Base-by-base conservation (phyloP, 257 asterid species). In the Marsdenia floribunda region DNA sequence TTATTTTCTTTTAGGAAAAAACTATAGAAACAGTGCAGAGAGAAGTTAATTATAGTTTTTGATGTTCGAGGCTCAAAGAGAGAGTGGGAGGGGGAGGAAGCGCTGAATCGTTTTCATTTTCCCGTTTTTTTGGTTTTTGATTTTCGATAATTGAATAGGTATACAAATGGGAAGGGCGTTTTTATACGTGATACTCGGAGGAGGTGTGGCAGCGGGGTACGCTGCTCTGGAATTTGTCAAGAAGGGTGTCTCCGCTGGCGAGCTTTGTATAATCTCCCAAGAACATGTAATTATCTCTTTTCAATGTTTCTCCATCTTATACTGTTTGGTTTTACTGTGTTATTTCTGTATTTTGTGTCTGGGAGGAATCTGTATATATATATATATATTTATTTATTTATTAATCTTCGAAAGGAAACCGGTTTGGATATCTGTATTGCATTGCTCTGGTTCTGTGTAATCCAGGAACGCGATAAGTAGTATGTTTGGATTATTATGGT, bases 181-280 rank as follows among this genome's bases (percentile, higher is more conserved):
- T 83, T 91, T 90, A 69, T 92, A 87, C 85, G 99, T 90, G 70
- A 92, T 92, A 71, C 77, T 95, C 46, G 99, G 99, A 22, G 98
- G 99, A 63, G 98, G 98, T 6, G 98, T 91, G 38, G 87, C 98
- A 13, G 97, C 96, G 76, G 99, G 99, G 26, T 91, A 95, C 79
- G 93, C 98, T 72, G 96, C 98, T 72, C 90, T 79, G 79, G 97
- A 95, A 85, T 95, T 95, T 72, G 93, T 95, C 19, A 84, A 83
- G 67, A 82, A 83, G 78, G 96, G 90, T 50, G 93, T 92, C 72
- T 65, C 92, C 77, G 87, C 69, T 24, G 96, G 99, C 6, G 98
- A 92, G 86, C 96, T 92, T 80, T 95, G 99, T 85, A 89, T 95
- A 85, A 86, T 95, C 83, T 92, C 99, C 50, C 93, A 90, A 81